Evolutionary conservation across 2,329 filamentous ascomycete genomes (phyloP), one percentile per base, ranked within the genome.

Genomic region (Colletotrichum lini): DNA sequence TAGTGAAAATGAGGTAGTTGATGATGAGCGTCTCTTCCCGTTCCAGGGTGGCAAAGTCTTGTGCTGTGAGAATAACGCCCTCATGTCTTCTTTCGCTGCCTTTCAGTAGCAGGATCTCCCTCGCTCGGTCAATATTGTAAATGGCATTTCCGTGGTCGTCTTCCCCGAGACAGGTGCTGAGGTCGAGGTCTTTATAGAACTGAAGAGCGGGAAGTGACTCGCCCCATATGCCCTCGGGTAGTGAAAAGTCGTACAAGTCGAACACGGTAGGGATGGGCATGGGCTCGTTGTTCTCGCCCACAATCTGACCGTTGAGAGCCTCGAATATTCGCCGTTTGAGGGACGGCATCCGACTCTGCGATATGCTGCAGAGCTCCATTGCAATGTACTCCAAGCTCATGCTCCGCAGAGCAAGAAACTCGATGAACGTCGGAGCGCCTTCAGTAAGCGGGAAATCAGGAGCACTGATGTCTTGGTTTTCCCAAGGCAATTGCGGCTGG

Each of bases 211-310:
- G 90, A 2, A 88, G 80, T 2, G 87, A 78, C 5, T 84, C 79
- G 30, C 84, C 80, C 84, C 88, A 90, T n/a, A 84, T 78, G 18
- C 80, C 84, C 56, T 86, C 86, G 23, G 85, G 79, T 2, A 87
- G 81, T 71, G 96, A 88, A 77, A 98, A 98, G 81, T 99, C 96
- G 76, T 97, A 96, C 26, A 98, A 87, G 74, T 98, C 95, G 77
- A 98, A 98, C 8, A 98, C 88, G 4, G 93, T 95, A 0, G 92
- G 88, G 69, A 94, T 93, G 38, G 86, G 83, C 47, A 93, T 84
- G 6, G 90, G 84, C 65, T 93, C 89, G 58, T 92, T 91, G 70
- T 89, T 90, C 16, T 92, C 88, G 21, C 91, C 84, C 13, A 89
- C 86, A 9, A 94, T 90, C 52, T 92, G 91, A 6, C 96, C 96